phyloP scores from a whole-genome alignment of 2,329 filamentous ascomycete genomes.

The Pyricularia sp. region DNA sequence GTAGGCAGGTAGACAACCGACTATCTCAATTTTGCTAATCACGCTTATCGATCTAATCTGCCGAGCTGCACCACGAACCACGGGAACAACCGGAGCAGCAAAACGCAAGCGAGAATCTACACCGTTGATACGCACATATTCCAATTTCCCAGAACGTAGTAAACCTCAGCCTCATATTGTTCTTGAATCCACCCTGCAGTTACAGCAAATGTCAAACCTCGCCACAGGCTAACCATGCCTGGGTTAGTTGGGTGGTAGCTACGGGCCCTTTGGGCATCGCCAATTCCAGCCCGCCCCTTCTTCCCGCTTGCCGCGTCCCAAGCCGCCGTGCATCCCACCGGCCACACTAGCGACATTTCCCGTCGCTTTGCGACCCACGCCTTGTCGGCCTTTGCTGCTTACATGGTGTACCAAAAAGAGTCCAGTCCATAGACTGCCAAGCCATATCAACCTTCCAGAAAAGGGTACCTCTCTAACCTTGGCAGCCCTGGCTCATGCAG shows the following conservation, averaged over 20 bases:
- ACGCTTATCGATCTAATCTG: neutral
- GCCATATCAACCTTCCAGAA: neutral
- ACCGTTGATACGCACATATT: neutral
- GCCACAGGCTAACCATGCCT: neutral
- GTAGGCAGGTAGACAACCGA: neutral
- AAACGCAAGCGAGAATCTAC: neutral
- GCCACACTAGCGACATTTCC: neutral
- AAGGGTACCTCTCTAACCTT: neutral
- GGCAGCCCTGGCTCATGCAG: neutral
- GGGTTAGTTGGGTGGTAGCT: neutral
- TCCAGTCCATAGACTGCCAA: neutral
- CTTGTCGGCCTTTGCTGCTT: neutral
- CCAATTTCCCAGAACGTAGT: neutral
- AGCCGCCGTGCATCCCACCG: neutral
- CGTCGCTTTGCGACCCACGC: neutral
- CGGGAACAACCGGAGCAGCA: neutral
- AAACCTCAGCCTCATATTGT: neutral
- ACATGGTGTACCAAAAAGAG: neutral
- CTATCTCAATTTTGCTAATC: neutral
- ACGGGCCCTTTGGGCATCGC: neutral
- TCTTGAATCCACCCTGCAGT: neutral
- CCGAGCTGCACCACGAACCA: neutral
- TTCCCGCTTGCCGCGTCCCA: neutral
- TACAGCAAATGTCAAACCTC: neutral
- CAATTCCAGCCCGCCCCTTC: neutral